phyloP scores from a whole-genome alignment of 2,329 filamentous ascomycete genomes.

The Cytospora mali region DNA sequence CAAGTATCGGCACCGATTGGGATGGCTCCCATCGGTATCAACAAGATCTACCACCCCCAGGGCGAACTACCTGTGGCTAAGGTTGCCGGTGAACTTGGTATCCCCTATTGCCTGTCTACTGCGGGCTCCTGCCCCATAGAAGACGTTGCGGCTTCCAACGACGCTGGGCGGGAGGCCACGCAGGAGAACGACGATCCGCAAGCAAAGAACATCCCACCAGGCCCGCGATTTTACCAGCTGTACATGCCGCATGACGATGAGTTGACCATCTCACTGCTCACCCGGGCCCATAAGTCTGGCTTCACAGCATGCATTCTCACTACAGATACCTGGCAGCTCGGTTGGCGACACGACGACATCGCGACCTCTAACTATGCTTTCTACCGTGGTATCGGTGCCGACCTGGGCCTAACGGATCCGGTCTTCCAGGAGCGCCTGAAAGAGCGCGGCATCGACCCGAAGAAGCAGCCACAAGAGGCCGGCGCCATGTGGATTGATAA shows the following conservation, averaged over 20 bases:
- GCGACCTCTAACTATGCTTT: constrained; percentile 63
- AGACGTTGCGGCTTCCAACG: constrained; percentile 59
- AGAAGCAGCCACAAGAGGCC: constrained; percentile 54
- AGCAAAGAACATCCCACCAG: constrained; percentile 23
- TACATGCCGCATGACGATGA: constrained; percentile 67
- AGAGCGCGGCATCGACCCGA: constrained; percentile 55
- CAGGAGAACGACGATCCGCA: constrained; percentile 27
- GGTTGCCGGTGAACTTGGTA: constrained; percentile 59
- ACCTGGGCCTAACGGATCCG: constrained; percentile 60
- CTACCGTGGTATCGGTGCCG: constrained; percentile 61
- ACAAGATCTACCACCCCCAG: constrained; percentile 63
- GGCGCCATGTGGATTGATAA: constrained; percentile 64
- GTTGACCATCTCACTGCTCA: constrained; percentile 57
- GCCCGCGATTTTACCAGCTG: constrained; percentile 62
- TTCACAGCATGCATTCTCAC: constrained; percentile 63
- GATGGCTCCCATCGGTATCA: constrained; percentile 68
- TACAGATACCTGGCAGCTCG: constrained; percentile 65
- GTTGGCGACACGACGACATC: constrained; percentile 62
- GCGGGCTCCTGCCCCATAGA: constrained; percentile 61
- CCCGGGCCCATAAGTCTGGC: constrained; percentile 55
- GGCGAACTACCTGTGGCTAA: constrained; percentile 63
- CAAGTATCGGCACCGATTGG: constrained; percentile 61
- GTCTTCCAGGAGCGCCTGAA: constrained; percentile 58
- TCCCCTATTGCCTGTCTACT: constrained; percentile 63
- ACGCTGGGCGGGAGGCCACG: constrained; percentile 37